Evolutionary conservation across 2,329 filamentous ascomycete genomes (phyloP), one percentile per base, ranked within the genome.

Genomic region (Corinectria fuckeliana): DNA sequence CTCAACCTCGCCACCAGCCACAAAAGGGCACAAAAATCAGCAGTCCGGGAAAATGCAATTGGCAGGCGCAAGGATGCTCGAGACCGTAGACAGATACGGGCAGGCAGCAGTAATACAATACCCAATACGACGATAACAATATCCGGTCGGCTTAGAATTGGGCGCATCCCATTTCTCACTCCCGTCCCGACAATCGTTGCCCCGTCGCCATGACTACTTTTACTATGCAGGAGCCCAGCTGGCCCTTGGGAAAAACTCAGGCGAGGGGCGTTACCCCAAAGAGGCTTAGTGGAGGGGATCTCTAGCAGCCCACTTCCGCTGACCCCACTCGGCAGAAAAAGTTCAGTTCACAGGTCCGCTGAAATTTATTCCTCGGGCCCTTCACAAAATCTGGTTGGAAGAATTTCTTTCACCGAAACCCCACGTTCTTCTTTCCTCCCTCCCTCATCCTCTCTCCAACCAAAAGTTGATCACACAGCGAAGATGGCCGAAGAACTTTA

Each of bases 401-500:
- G 72, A 74, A 76, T 73, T 75, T 76, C 72, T 76, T 72, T 72
- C 74, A 70, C 63, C 68, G 68, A 70, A 71, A 75, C 74, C 74
- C 74, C 74, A 75, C 74, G 72, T 74, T 63, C 64, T 63, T 67
- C 67, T 65, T 66, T 61, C 66, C 66, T 66, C 60, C 66, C 66
- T 66, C 60, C 65, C 59, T 70, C 64, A 60, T 66, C 64, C 60
- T 66, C 64, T 69, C 67, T 64, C 60, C 59, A 67, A 68, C 60
- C 68, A 71, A 64, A 71, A 65, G 58, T 65, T 65, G 60, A 65
- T 65, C 61, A 69, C 65, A 71, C 64, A 69, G 49, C 72, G 75
- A 92, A 83, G 78, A 97, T 97, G 94, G 89, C 92, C 80, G 93
- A 97, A 81, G 94, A 97, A 89, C 89, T 96, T 76, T 99, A 98